Conservation (phyloP, 164 flowering plant species). For the Magnolia changhungtana region DNA sequence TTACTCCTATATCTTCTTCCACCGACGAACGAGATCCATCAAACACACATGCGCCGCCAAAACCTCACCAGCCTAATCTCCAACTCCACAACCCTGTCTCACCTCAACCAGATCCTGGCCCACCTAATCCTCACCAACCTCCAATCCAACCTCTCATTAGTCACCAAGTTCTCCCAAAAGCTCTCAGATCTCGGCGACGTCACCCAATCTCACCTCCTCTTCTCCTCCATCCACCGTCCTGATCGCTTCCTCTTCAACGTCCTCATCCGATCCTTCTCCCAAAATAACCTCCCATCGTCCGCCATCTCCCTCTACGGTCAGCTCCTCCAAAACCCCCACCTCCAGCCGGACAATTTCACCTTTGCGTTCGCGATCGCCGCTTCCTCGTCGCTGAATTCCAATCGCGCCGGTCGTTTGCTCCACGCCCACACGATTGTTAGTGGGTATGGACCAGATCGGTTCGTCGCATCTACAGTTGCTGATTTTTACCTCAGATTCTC, state of each 20-base stretch:
- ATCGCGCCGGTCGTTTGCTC: slow-evolving; percentile 38
- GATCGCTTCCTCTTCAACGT: slow-evolving; percentile 68
- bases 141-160: slow-evolving; percentile 28
- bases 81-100: slow-evolving; percentile 38
- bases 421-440: slow-evolving; percentile 57
- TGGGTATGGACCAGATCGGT: slow-evolving; percentile 58
- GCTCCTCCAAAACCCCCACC: slow-evolving; percentile 27
- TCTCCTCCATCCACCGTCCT: slow-evolving; percentile 32
- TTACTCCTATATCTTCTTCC: no score
- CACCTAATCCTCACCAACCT: slow-evolving; percentile 56
- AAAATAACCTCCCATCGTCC: slow-evolving; percentile 29
- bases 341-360: slow-evolving; percentile 68
- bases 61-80: slow-evolving; percentile 39
- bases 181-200: slow-evolving; percentile 45
- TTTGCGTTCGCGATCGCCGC: slow-evolving; percentile 52
- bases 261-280: slow-evolving; percentile 55
- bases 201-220: slow-evolving; percentile 35
- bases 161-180: slow-evolving; percentile 69
- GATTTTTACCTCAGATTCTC: slow-evolving; percentile 52
- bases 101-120: slow-evolving; percentile 66
- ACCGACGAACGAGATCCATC: not conserved
- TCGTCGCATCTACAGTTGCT: slow-evolving; percentile 60
- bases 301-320: slow-evolving; percentile 46
- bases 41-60: slow-evolving; percentile 12
- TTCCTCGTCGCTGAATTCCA: slow-evolving; percentile 20